Evolutionary conservation across 148 eudicot genomes (phyloP).

Genomic region (Oxyria digyna): DNA sequence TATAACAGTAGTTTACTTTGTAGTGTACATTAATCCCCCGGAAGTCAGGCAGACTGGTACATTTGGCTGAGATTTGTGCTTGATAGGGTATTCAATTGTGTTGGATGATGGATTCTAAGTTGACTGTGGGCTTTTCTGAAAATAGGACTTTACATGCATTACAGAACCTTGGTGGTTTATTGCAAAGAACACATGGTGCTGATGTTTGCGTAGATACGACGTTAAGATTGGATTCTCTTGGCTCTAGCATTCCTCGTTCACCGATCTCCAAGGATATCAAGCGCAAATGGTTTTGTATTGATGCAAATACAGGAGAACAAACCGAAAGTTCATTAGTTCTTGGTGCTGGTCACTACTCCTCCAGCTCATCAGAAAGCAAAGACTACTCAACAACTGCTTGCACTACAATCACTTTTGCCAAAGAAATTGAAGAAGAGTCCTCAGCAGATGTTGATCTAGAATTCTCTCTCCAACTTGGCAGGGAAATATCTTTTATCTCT

Average conservation of each 20-base stretch:
- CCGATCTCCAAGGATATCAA: slow-evolving; percentile 48
- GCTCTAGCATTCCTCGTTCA: slow-evolving; percentile 25
- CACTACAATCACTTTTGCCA: slow-evolving; percentile 65
- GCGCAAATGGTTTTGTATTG: slow-evolving; percentile 45
- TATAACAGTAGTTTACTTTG: slow-evolving; percentile 42
- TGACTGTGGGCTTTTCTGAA: slow-evolving; percentile 29
- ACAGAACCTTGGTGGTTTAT: slow-evolving; percentile 36
- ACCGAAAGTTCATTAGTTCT: slow-evolving; percentile 35
- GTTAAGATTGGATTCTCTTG: slow-evolving; percentile 43
- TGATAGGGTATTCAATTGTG: slow-evolving; percentile 19
- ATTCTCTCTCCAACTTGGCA: slow-evolving; percentile 69
- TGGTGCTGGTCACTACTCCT: slow-evolving; percentile 23
- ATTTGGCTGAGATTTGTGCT: slow-evolving; percentile 32
- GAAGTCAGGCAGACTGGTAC: slow-evolving; percentile 70
- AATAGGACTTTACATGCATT: slow-evolving; percentile 24
- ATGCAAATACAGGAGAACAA: slow-evolving; percentile 18
- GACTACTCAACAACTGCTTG: slow-evolving; percentile 77
- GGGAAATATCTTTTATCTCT: slow-evolving; percentile 42
- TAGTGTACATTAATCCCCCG: slow-evolving; percentile 31
- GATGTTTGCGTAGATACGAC: slow-evolving; percentile 41
- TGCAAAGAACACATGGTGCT: slow-evolving; percentile 26
- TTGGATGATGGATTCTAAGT: slow-evolving; percentile 59
- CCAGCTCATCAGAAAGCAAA: slow-evolving; percentile 89
- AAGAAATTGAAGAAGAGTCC: slow-evolving; percentile 75
- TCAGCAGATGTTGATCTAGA: slow-evolving; percentile 79